Percentiles rank a stretch among this genome's conserved stretches.
These are phyloP conservation scores for Trichoderma parareesei DNA, from an alignment of 495 filamentous ascomycete genomes.

Conservation along the genomic window DNA sequence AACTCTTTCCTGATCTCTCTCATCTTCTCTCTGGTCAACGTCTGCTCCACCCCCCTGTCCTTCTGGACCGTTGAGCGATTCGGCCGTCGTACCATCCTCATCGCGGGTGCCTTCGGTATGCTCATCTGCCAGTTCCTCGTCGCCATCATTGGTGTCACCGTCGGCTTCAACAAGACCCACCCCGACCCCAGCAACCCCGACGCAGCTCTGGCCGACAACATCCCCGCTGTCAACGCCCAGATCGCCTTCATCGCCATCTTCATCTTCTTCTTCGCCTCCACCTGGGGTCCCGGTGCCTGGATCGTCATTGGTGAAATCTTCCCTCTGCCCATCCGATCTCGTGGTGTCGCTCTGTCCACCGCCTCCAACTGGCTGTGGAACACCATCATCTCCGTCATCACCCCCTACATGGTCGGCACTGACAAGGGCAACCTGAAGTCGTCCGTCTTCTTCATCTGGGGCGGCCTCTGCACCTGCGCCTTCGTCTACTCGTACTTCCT, in stretches of 20 bases:
- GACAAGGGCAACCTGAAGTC: conserved; percentile 57
- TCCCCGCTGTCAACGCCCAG: conserved; percentile 30
- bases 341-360: conserved; percentile 64
- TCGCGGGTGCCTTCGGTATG: conserved; percentile 65
- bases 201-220: conserved; percentile 15
- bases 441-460: conserved; percentile 78
- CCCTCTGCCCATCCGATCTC: conserved; percentile 67
- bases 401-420: conserved; percentile 66
- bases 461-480: conserved; percentile 55
- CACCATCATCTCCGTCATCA: conserved; percentile 52
- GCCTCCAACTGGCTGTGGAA: conserved; percentile 81
- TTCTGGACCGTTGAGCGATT: conserved; percentile 59
- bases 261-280: conserved; percentile 63
- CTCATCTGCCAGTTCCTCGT: conserved; percentile 60
- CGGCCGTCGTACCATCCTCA: conserved; percentile 64
- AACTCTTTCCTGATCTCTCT: conserved; percentile 63
- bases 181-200: conserved; percentile 11
- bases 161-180: conserved; percentile 27
- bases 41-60: conserved; percentile 63
- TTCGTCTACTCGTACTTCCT: conserved; percentile 72
- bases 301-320: conserved; percentile 72
- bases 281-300: conserved; percentile 68
- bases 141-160: conserved; percentile 44
- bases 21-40: conserved; percentile 68
- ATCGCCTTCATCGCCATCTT: conserved; percentile 68